Evolutionary conservation across 2,329 filamentous ascomycete genomes (phyloP).

Genomic region (Nemania sp.): DNA sequence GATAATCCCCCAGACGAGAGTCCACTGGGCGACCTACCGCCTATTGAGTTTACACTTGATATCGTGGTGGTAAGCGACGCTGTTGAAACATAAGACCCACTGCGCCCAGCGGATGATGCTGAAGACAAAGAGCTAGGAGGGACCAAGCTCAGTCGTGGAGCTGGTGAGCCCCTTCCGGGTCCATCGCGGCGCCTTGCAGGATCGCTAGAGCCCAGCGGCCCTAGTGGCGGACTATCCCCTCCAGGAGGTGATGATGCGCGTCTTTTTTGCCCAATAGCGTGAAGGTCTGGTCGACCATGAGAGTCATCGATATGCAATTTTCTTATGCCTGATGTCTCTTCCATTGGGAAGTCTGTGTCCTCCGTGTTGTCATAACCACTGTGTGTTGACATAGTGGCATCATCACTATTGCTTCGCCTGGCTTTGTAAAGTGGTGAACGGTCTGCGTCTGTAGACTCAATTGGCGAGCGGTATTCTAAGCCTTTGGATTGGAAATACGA

Average conservation of each 20-base stretch:
- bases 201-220: conserved; percentile 48
- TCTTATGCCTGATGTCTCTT: conserved; percentile 48
- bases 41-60: conserved; percentile 49
- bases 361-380: conserved; percentile 56
- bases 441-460: conserved; percentile 52
- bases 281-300: conserved; percentile 42
- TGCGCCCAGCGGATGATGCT: conserved; percentile 50
- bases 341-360: conserved; percentile 51
- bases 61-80: conserved; percentile 51
- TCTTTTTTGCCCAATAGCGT: conserved; percentile 56
- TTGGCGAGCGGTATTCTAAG: conserved; percentile 50
- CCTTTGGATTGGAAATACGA: conserved; percentile 47
- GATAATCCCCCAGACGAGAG: conserved; percentile 52
- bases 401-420: conserved; percentile 58
- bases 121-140: conserved; percentile 52
- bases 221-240: conserved; percentile 51
- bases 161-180: conserved; percentile 56
- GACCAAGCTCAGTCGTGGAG: conserved; percentile 53
- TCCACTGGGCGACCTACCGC: conserved; percentile 54
- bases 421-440: conserved; percentile 52
- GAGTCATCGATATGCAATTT: conserved; percentile 54
- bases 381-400: conserved; percentile 50
- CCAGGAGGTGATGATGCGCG: conserved; percentile 59
- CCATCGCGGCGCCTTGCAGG: conserved; percentile 54
- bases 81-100: conserved; percentile 54